Conservation (phyloP, 2,329 filamentous ascomycete species). For the Talaromyces amestolkiae region DNA sequence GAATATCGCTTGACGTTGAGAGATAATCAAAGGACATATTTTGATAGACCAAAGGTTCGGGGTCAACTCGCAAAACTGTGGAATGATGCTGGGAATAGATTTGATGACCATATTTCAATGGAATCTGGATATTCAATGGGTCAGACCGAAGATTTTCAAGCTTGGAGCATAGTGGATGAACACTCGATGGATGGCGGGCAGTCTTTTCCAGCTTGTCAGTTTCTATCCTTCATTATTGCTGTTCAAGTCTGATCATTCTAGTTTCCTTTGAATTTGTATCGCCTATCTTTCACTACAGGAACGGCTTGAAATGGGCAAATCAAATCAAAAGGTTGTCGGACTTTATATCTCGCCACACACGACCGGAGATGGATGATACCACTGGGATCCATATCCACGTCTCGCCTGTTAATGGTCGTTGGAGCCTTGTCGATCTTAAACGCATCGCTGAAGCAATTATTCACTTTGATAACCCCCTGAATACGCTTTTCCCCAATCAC, state of each 20-base stretch:
- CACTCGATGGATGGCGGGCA: background rate
- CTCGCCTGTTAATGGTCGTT: background rate
- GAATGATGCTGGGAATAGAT: background rate
- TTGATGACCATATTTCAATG: background rate
- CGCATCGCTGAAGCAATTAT: background rate
- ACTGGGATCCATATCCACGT: conserved; percentile 6
- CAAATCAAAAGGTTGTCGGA: background rate
- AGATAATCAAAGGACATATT: background rate
- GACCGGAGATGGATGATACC: background rate
- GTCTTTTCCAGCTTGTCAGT: background rate
- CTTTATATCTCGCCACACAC: background rate
- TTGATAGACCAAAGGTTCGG: background rate
- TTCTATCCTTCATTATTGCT: background rate
- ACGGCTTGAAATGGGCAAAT: background rate
- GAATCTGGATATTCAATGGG: background rate
- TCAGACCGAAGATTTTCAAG: background rate
- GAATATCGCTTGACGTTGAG: background rate
- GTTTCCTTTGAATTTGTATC: background rate
- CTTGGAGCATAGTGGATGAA: background rate
- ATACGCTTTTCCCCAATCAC: background rate
- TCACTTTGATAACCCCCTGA: background rate
- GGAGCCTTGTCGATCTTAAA: background rate
- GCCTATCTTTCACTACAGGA: background rate
- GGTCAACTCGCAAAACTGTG: background rate
- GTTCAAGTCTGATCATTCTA: background rate